Conservation (phyloP, 1,284 basidiomycete species). For the Cryptococcus sp. region DNA sequence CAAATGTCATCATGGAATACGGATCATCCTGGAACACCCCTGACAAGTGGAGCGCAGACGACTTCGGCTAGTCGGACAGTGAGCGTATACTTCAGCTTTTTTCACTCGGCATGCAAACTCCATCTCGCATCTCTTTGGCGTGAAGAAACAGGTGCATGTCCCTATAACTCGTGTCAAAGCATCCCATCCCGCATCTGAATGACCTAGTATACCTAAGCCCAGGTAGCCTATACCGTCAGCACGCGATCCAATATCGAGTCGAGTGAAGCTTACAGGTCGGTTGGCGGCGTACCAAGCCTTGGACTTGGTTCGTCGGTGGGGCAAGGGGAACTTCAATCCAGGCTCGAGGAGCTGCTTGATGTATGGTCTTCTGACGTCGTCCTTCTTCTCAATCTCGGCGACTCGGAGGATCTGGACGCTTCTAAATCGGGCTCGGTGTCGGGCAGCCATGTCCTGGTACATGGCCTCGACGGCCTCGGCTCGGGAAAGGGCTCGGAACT, state of each 20-base stretch:
- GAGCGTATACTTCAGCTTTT: too few species aligned
- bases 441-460: conserved; percentile 99
- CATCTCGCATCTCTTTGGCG: too few species aligned
- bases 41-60: too few species aligned
- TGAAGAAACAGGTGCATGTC: conserved; percentile 3
- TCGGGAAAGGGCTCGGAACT: conserved; percentile 94
- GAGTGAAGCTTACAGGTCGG: conserved; percentile 35
- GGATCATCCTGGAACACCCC: too few species aligned
- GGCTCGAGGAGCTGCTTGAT: conserved; percentile 93
- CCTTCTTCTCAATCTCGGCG: conserved; percentile 77
- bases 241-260: not conserved
- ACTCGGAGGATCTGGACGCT: conserved; percentile 62
- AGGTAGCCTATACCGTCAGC: conserved; percentile 4
- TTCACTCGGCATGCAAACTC: too few species aligned
- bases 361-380: conserved; percentile 81
- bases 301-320: conserved; percentile 64
- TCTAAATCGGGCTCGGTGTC: conserved; percentile 98
- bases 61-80: too few species aligned
- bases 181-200: not conserved
- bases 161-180: not conserved
- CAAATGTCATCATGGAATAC: too few species aligned
- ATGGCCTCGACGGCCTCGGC: conserved; percentile 93
- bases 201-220: conserved; percentile 8
- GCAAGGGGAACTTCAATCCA: conserved; percentile 94
- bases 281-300: conserved; percentile 50